These are phyloP conservation scores for Nemania bipapillata DNA, from an alignment of 2,329 filamentous ascomycete genomes.

Conservation along the genomic window DNA sequence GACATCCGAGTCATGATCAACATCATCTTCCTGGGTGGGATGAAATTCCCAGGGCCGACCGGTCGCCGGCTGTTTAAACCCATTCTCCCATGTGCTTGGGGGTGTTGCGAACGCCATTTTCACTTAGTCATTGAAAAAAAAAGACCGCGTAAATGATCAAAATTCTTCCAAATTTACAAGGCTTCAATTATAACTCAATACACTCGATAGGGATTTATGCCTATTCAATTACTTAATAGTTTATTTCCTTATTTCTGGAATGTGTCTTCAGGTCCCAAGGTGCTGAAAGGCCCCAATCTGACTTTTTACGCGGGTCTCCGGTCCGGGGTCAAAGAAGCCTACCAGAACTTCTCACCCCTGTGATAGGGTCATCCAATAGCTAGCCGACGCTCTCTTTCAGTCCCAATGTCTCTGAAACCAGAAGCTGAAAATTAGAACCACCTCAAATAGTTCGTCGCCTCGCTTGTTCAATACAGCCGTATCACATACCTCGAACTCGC, in stretches of 20 bases:
- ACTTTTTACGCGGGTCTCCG: conserved; percentile 20
- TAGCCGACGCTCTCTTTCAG: neutral
- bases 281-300: conserved; percentile 9
- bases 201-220: neutral
- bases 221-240: neutral
- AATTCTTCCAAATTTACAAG: neutral
- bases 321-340: conserved; percentile 11
- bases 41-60: conserved; percentile 29
- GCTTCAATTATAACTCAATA: neutral
- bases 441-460: neutral
- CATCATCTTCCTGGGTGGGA: conserved; percentile 4
- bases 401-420: neutral
- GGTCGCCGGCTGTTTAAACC: conserved; percentile 37
- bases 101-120: conserved; percentile 40
- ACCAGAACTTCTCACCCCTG: neutral
- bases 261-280: conserved; percentile 8
- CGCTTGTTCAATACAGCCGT: neutral
- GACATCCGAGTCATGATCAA: conserved; percentile 32
- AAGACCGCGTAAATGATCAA: neutral
- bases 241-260: neutral
- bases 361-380: neutral
- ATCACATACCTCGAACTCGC: neutral
- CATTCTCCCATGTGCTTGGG: conserved; percentile 43
- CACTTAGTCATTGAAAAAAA: neutral
- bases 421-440: no score